These are phyloP conservation scores for Elaeis guineensis DNA, from an alignment of 176 grass and related monocot genomes.

Conservation along the genomic window DNA sequence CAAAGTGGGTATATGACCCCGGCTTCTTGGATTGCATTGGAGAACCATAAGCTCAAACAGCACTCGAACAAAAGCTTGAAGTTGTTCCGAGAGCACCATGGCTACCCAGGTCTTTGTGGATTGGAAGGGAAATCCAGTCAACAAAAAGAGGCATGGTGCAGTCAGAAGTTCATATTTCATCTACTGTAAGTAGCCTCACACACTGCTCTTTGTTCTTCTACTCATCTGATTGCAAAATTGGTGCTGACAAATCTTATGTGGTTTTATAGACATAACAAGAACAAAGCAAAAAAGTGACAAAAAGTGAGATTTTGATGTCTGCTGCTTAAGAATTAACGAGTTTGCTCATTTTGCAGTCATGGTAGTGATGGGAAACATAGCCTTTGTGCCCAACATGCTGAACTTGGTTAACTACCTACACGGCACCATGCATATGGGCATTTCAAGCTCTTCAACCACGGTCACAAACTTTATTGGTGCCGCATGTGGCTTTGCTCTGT, in stretches of 20 bases:
- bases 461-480: conserved; percentile 43
- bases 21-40: no score
- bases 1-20: no score
- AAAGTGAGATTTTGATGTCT: neutral
- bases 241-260: neutral
- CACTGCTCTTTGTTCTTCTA: no score
- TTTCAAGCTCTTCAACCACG: conserved; percentile 38
- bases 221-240: neutral
- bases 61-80: no score
- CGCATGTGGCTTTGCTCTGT: conserved; percentile 30
- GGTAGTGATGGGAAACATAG: conserved; percentile 18
- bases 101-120: conserved; percentile 30
- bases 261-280: no score
- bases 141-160: conserved; percentile 48
- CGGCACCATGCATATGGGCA: conserved; percentile 46
- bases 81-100: conserved; percentile 24
- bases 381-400: conserved; percentile 27
- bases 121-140: conserved; percentile 51
- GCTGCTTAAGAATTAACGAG: neutral
- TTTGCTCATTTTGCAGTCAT: conserved; percentile 26
- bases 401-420: conserved; percentile 49
- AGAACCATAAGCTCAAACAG: no score
- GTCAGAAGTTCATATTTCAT: conserved; percentile 52
- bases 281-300: no score
- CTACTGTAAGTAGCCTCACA: conserved; percentile 31